Evolutionary conservation across 345 rosid species (phyloP), one percentile per base, ranked within the genome.

Genomic region (Linum lewisii): DNA sequence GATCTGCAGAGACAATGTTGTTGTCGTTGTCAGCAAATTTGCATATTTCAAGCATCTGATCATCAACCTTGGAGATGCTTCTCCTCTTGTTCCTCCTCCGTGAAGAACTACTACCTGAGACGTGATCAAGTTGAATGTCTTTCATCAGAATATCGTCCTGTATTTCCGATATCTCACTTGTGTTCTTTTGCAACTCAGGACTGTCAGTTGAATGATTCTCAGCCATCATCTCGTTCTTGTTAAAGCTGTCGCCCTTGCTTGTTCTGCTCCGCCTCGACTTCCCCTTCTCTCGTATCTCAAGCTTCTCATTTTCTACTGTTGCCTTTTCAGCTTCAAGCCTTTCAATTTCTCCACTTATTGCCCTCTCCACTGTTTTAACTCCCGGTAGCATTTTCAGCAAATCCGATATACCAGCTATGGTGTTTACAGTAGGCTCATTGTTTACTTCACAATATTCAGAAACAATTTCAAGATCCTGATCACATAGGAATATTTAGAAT

Each of bases 321-420:
- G 78, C 84, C 72, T 82, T 77, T 64, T 77, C 65, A 18, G 65
- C 56, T 44, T 34, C 60, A 42, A 54, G 55, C 61, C 61, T 67
- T 6, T 54, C 36, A 45, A 29, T 47, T 54, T 67, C 21, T 29
- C 45, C 64, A 26, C 34, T 21, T 59, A 66, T 47, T 2, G 61
- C 64, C 52, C 58, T 63, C 53, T 63, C 88, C 60, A 84, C 78
- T 56, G 78, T 82, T 65, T 74, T 75, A 24, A 78, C 72, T 66
- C 73, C 71, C 32, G 74, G 66, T 60, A 78, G 81, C 71, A 81
- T 75, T 69, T 78, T 70, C 73, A 72, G 72, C 73, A 81, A 75
- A 61, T 79, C 79, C 32, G 77, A 75, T 73, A 77, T 63, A 63
- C 78, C 86, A 68, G 63, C 79, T n/a, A 29, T 29, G 34, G 34